Evolutionary conservation across 176 grass and related monocot species (phyloP).

Genomic region (Juncus effusus): DNA sequence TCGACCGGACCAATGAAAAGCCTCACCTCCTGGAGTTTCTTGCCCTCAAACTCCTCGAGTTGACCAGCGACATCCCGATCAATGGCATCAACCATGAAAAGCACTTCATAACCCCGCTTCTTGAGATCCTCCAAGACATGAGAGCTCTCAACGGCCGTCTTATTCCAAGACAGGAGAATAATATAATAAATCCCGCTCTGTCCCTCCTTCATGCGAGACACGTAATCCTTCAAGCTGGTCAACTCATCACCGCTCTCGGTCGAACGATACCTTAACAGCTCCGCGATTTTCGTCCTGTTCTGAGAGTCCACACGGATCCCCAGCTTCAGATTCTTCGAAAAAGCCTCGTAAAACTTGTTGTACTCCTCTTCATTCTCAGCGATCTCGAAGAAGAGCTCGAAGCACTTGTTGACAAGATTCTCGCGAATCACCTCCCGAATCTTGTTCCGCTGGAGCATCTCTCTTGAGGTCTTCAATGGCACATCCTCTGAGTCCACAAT

Average conservation of each 20-base stretch:
- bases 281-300: constrained; percentile 78
- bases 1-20: too few species aligned
- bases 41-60: constrained; percentile 94
- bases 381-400: constrained; percentile 98
- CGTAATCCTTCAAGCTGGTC: constrained; percentile 96
- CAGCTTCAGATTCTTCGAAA: constrained; percentile 97
- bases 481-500: constrained; percentile 98
- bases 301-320: constrained; percentile 79
- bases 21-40: constrained; percentile 40
- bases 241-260: constrained; percentile 94
- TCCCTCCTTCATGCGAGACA: constrained; percentile 97
- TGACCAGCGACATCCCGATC: constrained; percentile 84
- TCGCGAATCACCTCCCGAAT: constrained; percentile 89
- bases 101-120: constrained; percentile 37
- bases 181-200: constrained; percentile 95
- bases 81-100: constrained; percentile 74
- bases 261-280: constrained; percentile 84
- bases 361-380: constrained; percentile 66
- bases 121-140: constrained; percentile 42
- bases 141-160: too few species aligned
- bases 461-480: constrained; percentile 71
- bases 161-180: constrained; percentile 71
- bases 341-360: constrained; percentile 56
- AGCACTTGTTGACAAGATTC: constrained; percentile 93
- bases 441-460: constrained; percentile 44